A percentile compares a stretch with the other conserved stretches of the same genome.
phyloP scores from a whole-genome alignment of 2,329 filamentous ascomycete genomes.

The Sarocladium strictum region DNA sequence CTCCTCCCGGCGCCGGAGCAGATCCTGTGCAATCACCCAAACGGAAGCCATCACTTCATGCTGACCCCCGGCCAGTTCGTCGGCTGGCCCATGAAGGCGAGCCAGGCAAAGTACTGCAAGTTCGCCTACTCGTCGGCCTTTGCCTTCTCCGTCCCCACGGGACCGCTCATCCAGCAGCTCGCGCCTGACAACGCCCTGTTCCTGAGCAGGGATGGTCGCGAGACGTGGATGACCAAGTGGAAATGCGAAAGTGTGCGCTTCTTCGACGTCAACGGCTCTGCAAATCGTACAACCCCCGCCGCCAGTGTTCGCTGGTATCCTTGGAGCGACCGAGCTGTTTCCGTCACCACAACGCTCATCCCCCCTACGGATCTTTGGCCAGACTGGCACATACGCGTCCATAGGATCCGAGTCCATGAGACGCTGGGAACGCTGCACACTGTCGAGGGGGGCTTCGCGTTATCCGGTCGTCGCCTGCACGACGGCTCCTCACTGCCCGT shows the following conservation, averaged over 20 bases:
- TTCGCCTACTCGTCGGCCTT: slow-evolving; percentile 40
- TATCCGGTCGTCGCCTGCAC: slow-evolving; percentile 3
- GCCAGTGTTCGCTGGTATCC: slow-evolving; percentile 12
- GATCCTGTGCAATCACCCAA: slow-evolving; percentile 33
- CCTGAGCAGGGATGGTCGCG: slow-evolving; percentile 23
- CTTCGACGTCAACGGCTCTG: background rate
- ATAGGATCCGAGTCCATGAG: slow-evolving; percentile 14
- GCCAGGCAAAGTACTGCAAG: slow-evolving; percentile 35
- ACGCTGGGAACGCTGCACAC: slow-evolving; percentile 11
- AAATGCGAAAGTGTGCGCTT: slow-evolving; percentile 15
- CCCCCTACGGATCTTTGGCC: slow-evolving; percentile 25
- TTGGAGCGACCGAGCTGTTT: slow-evolving; percentile 21
- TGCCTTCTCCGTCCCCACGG: slow-evolving; percentile 32
- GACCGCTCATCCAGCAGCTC: slow-evolving; percentile 17
- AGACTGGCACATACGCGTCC: slow-evolving; percentile 26
- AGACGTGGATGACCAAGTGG: slow-evolving; percentile 26
- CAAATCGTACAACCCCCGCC: background rate
- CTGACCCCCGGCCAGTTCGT: slow-evolving; percentile 29
- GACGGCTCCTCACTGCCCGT: slow-evolving; percentile 7
- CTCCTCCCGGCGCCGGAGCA: slow-evolving; percentile 29
- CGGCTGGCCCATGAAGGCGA: slow-evolving; percentile 24
- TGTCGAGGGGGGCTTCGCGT: slow-evolving; percentile 19
- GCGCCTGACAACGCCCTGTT: slow-evolving; percentile 26
- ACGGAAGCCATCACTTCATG: slow-evolving; percentile 27
- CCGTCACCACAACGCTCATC: slow-evolving; percentile 21